A percentile compares a stretch with the other conserved stretches of the same genome.
Conservation (phyloP, 2,329 filamentous ascomycete genomes). For the Aureobasidium sp. region DNA sequence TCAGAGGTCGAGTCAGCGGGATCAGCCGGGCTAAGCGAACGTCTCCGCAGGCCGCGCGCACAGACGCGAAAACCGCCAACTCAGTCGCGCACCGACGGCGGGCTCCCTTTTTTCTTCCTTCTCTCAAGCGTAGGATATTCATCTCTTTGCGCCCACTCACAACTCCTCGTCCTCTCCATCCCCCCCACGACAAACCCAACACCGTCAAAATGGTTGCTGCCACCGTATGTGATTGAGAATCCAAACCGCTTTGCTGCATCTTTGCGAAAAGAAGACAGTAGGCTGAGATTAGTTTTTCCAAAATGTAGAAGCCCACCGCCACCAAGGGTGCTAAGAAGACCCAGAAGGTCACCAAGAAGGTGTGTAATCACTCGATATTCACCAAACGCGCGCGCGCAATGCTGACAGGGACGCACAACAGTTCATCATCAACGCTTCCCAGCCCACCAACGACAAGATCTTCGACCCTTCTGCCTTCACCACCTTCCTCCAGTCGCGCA, state of each 20-base stretch:
- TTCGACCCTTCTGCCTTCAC: conserved; percentile 98
- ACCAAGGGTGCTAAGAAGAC: conserved; percentile 37
- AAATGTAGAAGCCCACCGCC: conserved; percentile 46
- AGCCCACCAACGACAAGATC: conserved; percentile 99
- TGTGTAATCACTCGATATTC: no score
- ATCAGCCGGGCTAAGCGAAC: conserved; percentile 1
- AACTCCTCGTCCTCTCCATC: conserved; percentile 20
- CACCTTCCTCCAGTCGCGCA: conserved; percentile 99
- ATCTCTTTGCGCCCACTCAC: conserved; percentile 67
- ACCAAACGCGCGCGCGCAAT: background rate
- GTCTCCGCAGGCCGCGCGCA: background rate
- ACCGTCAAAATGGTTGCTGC: conserved; percentile 63
- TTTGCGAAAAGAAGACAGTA: conserved; percentile 59
- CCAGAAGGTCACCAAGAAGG: conserved; percentile 80
- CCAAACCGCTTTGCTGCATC: conserved; percentile 81
- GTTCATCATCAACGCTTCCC: conserved; percentile 99
- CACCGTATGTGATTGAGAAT: conserved; percentile 65
- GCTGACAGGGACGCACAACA: conserved; percentile 30
- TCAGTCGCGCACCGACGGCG: background rate
- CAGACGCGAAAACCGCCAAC: background rate
- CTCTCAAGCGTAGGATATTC: conserved; percentile 70
- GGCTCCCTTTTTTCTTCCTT: conserved; percentile 1
- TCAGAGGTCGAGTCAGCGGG: background rate
- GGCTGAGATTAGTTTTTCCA: conserved; percentile 63
- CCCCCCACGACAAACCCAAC: conserved; percentile 19